A percentile compares a stretch with the other conserved stretches of the same genome.
phyloP scores from a whole-genome alignment of 2,329 filamentous ascomycete genomes.

The Fusarium duplospermum region DNA sequence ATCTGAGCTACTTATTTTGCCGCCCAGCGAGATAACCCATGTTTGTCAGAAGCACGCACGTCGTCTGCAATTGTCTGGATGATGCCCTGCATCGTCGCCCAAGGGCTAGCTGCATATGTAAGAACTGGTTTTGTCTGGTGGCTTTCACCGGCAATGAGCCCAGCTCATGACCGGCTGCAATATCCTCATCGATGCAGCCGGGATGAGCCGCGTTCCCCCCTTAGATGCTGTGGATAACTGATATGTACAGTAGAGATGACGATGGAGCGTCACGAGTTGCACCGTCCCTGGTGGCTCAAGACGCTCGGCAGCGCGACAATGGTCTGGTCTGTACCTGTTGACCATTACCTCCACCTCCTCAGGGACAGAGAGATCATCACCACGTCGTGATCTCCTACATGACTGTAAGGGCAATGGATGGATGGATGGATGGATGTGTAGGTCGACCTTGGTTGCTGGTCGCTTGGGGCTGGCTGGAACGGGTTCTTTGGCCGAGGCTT shows the following conservation, averaged over 20 bases:
- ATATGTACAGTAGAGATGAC: constrained; percentile 14
- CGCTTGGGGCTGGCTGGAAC: constrained; percentile 18
- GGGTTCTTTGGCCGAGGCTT: constrained; percentile 20
- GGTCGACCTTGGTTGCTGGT: constrained; percentile 11
- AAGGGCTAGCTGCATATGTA: constrained; percentile 35
- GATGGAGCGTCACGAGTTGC: constrained; percentile 4
- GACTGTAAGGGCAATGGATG: constrained; percentile 1
- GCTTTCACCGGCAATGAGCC: constrained; percentile 28
- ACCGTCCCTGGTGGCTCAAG: constrained; percentile 7
- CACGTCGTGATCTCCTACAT: background rate
- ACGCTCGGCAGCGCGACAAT: background rate
- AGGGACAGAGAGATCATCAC: background rate
- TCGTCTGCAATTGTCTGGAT: constrained; percentile 21
- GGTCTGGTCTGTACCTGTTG: background rate
- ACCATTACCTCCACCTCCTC: background rate
- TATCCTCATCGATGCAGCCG: constrained; percentile 12
- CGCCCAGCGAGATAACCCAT: constrained; percentile 2
- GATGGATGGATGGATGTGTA: constrained; percentile 1
- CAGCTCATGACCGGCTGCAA: constrained; percentile 29
- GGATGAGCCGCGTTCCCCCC: constrained; percentile 13
- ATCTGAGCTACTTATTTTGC: constrained; percentile 6
- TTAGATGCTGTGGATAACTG: constrained; percentile 3
- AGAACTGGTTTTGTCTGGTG: constrained; percentile 26
- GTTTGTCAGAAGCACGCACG: constrained; percentile 5
- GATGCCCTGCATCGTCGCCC: constrained; percentile 24